phyloP scores from a whole-genome alignment of 176 grass and related monocot genomes.

The Coix lacrymajobi region DNA sequence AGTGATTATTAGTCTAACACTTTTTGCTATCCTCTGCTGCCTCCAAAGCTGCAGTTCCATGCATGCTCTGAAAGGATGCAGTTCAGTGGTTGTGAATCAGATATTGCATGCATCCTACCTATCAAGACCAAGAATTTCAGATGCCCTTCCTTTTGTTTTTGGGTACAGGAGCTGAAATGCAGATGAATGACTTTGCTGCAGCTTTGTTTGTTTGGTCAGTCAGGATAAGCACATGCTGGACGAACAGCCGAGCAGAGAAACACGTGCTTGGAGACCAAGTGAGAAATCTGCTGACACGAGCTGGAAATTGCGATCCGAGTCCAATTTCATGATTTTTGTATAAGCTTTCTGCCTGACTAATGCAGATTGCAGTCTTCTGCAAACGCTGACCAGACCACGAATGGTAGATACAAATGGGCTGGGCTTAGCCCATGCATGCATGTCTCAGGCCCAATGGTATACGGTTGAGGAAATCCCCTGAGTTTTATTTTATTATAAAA shows the following conservation, averaged over 20 bases:
- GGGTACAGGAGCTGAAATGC: neutral
- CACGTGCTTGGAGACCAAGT: neutral
- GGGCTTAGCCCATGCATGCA: neutral
- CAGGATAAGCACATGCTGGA: neutral
- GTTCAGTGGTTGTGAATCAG: neutral
- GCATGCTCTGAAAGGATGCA: neutral
- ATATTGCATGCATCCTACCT: neutral
- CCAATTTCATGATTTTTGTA: neutral
- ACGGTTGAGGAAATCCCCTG: neutral
- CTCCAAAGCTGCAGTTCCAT: neutral
- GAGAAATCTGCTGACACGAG: neutral
- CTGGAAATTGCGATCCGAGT: neutral
- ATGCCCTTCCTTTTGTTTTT: neutral
- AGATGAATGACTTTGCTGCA: neutral
- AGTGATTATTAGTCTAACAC: too few relatives aligned
- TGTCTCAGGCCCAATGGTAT: neutral
- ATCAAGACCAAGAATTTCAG: neutral
- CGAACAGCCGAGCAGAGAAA: neutral
- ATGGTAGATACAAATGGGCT: neutral
- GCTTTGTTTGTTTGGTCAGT: neutral
- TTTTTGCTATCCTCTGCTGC: too few relatives aligned
- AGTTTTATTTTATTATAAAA: neutral
- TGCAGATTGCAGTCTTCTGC: slow-evolving; percentile 3
- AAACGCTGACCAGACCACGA: neutral
- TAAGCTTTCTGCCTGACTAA: neutral